A percentile compares a stretch with the other conserved stretches of the same genome.
phyloP scores from a whole-genome alignment of 148 eudicot genomes.

The Rhododendron vialii region DNA sequence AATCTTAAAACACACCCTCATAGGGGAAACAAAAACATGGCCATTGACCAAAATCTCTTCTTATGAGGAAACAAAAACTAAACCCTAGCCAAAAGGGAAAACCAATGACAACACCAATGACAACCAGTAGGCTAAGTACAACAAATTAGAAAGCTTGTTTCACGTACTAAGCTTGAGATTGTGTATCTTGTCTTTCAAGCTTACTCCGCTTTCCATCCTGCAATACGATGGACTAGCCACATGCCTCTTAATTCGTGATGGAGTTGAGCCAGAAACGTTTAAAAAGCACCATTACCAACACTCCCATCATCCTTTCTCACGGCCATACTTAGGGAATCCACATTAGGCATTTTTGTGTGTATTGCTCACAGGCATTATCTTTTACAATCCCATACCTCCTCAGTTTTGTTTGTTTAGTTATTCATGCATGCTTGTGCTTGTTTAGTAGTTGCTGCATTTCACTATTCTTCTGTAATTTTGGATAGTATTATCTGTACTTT shows the following conservation, averaged over 20 bases:
- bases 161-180: not conserved
- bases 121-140: not conserved
- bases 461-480: no score
- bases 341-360: not conserved
- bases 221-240: not conserved
- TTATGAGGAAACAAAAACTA: not conserved
- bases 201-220: not conserved
- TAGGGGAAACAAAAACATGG: not conserved
- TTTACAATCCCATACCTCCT: not conserved
- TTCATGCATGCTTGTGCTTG: not conserved
- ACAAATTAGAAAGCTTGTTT: not conserved
- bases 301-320: not conserved
- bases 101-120: not conserved
- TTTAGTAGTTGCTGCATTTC: not conserved
- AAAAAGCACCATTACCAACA: not conserved
- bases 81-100: not conserved
- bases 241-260: not conserved
- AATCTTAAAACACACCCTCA: not conserved
- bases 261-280: not conserved
- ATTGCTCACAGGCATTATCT: not conserved
- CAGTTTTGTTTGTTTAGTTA: not conserved
- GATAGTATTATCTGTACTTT: no score
- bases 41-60: not conserved
- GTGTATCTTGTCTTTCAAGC: not conserved
- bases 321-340: not conserved